Percentiles rank a stretch among this genome's conserved stretches.
Evolutionary conservation across 768 basidiomycete species (phyloP).

Genomic region (Calocera viscosa): DNA sequence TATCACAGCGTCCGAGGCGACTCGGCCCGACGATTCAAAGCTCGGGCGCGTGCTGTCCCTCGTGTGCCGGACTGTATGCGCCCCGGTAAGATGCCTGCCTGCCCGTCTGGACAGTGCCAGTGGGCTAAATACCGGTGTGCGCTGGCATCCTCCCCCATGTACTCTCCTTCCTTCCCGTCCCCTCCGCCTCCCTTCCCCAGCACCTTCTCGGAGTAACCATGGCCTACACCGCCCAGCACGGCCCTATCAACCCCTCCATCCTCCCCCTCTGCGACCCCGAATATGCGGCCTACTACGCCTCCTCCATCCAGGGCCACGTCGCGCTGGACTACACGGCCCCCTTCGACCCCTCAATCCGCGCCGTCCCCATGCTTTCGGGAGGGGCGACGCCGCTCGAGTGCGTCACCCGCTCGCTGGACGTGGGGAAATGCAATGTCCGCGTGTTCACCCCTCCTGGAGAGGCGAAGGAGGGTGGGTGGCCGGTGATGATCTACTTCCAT

Average conservation of each 20-base stretch:
- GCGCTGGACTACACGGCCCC: constrained; percentile 43
- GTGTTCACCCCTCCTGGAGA: constrained; percentile 49
- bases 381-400: constrained; percentile 37
- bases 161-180: neutral
- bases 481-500: constrained; percentile 60
- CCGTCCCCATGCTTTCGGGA: constrained; percentile 42
- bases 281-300: constrained; percentile 51
- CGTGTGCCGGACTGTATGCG: neutral
- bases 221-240: neutral
- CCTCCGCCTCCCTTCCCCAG: neutral
- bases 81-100: too few species aligned
- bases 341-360: constrained; percentile 49
- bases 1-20: too few species aligned
- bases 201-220: neutral
- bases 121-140: neutral
- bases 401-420: constrained; percentile 22
- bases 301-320: constrained; percentile 24
- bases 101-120: too few species aligned
- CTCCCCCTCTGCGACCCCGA: constrained; percentile 49
- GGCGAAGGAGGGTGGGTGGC: constrained; percentile 42
- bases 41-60: too few species aligned
- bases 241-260: constrained; percentile 51
- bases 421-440: constrained; percentile 47
- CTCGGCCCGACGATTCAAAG: neutral
- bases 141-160: neutral